Base-by-base conservation (phyloP, 2,329 filamentous ascomycete species). In the Neoascochyta sp. region DNA sequence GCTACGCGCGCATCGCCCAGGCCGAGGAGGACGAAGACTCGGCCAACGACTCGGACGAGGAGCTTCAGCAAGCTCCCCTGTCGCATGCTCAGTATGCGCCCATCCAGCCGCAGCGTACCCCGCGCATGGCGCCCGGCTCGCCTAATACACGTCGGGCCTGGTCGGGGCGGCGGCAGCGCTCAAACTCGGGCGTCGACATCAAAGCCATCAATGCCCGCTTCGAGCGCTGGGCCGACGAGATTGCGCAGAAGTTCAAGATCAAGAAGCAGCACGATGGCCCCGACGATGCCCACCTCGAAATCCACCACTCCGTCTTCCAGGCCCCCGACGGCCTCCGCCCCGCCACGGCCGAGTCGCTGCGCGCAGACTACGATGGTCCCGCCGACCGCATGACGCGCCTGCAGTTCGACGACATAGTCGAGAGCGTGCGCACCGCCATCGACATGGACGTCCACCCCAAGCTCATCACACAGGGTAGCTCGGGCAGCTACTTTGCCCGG, bases 191-290 rank as follows among this genome's bases (percentile, higher is more conserved):
- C 3, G 90, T 98, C 11, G 92, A 98, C 57, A 85, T 98, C 58
- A 96, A 96, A 62, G 92, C 92, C 38, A 96, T 98, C 66, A 98
- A 98, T 64, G 89, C 90, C 36, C 77, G 92, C 14, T 70, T 98
- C 15, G 92, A 98, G 66, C 76, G 86, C 59, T 98, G 92, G 92
- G 92, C 92, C 10, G 92, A 96, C 51, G 92, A 98, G 67, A 96
- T 98, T 54, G 89, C 92, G 16, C 85, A 87, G 48, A 92, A 93
- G 52, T 96, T 98, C 75, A 96, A 95, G 70, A 86, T 89, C 44
- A 73, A 76, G 48, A 81, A 81, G 52, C 79, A 83, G 31, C 86
- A 81, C 59, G 84, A 82, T 27, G 82, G 79, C 52, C 77, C 76
- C 6, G 67, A 80, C 24, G 86, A 93, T 46, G 86, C 94, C 62